Evolutionary conservation across 2,329 filamentous ascomycete genomes (phyloP), one percentile per base, ranked within the genome.

Genomic region (Beauveria brongniartii): DNA sequence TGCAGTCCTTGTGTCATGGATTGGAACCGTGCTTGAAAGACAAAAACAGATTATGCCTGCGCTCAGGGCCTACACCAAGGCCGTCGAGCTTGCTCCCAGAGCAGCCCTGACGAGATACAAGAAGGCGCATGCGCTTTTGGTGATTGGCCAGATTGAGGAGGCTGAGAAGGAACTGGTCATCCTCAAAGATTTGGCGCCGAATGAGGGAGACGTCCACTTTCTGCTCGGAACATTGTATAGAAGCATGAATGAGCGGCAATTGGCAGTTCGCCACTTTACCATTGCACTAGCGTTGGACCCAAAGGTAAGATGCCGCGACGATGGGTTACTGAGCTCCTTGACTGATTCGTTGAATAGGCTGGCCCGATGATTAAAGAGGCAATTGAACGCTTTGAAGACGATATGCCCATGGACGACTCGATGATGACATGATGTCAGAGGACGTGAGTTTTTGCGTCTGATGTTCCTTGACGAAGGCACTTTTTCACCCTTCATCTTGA

Each of bases 161-260:
- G 94, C 94, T 0, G 82, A 95, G 65, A 82, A 82, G 28, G 94
- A 99, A 71, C 79, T 99, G 59, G 86, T 92, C 73, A 82, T 92
- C n/a, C 77, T 99, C 63, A 94, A 95, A 70, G 91, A 96, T 67
- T 81, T 96, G 64, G 92, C 92, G 5, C 93, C 94, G 0, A 92
- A 99, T 69, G 93, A 97, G 73, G 91, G 93, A 5, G 96, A 92
- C 69, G 92, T 99, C 43, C 94, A 97, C 76, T 99, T 97, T 77
- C 78, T 96, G 64, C 85, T 99, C 44, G 95, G 92, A 22, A 90
- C 91, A 71, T 82, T 92, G 64, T 91, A 92, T 75, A 89, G 89
- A 73, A 81, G 79, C 60, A 79, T 90, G 68, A 86, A 85, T 67
- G 84, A 91, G 68, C 89, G 86, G 72, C 86, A 86, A 63, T 82